Conservation (phyloP, 164 flowering plant genomes). For the Kalanchoe fedtschenkoi region DNA sequence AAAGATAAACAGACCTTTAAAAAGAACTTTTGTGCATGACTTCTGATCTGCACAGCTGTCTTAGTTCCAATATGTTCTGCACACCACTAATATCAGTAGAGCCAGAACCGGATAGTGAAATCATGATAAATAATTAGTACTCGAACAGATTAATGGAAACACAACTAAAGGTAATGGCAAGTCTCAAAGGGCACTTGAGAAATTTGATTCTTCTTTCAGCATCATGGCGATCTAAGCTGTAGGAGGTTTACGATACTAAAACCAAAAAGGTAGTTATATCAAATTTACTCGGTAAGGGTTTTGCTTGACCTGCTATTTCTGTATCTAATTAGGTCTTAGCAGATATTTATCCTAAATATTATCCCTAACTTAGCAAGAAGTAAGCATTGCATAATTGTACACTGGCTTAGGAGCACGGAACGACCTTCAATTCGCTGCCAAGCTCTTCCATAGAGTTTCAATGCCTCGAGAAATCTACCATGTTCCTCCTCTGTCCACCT, state of each 20-base stretch:
- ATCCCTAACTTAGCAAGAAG: background rate
- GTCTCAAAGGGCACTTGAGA: background rate
- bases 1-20: conserved; percentile 72
- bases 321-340: background rate
- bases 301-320: background rate
- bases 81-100: conserved; percentile 16
- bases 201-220: background rate
- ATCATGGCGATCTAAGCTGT: background rate
- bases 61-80: conserved; percentile 97
- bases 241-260: background rate
- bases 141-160: background rate
- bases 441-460: conserved; percentile 88
- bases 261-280: too few species aligned
- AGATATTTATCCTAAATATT: background rate
- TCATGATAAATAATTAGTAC: conserved; percentile 18
- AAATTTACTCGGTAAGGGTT: too few species aligned
- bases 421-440: conserved; percentile 98
- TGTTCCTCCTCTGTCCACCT: conserved; percentile 98
- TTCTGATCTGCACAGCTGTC: conserved; percentile 97
- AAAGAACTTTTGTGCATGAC: conserved; percentile 98
- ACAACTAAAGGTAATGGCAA: background rate
- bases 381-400: background rate
- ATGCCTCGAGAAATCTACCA: conserved; percentile 77
- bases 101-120: conserved; percentile 12
- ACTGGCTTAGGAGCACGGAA: conserved; percentile 5